Percentiles rank a stretch among this genome's conserved stretches.
phyloP scores from a whole-genome alignment of 164 flowering plant genomes.

The Houttuynia cordata region DNA sequence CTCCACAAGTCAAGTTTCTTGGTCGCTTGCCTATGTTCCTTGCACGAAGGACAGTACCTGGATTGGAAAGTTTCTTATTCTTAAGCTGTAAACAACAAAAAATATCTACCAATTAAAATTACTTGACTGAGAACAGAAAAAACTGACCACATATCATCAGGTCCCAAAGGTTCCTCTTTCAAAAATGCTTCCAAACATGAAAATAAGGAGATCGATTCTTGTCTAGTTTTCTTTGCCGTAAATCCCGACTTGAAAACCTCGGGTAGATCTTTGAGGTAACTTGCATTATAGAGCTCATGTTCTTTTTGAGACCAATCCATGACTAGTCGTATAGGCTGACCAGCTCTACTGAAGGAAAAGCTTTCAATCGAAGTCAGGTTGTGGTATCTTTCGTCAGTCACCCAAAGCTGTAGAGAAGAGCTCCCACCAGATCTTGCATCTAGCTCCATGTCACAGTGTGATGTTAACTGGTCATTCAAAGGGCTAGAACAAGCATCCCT shows the following conservation, averaged over 20 bases:
- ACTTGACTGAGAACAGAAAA: neutral
- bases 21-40: slow-evolving; percentile 85
- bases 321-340: slow-evolving; percentile 25
- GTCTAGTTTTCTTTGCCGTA: slow-evolving; percentile 55
- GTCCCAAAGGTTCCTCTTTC: slow-evolving; percentile 94
- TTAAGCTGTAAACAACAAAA: neutral
- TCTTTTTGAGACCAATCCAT: slow-evolving; percentile 81
- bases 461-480: slow-evolving; percentile 3
- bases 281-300: slow-evolving; percentile 45
- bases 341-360: slow-evolving; percentile 29
- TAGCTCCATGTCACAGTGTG: slow-evolving; percentile 21
- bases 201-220: slow-evolving; percentile 75
- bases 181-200: slow-evolving; percentile 92
- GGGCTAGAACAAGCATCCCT: slow-evolving; percentile 16
- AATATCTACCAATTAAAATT: slow-evolving; percentile 5
- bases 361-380: slow-evolving; percentile 30
- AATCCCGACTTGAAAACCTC: slow-evolving; percentile 62
- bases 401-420: slow-evolving; percentile 36
- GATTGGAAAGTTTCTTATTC: neutral
- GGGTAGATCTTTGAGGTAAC: slow-evolving; percentile 64
- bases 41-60: slow-evolving; percentile 94
- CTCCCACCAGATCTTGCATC: slow-evolving; percentile 24
- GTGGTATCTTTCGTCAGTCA: slow-evolving; percentile 41
- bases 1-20: slow-evolving; percentile 96
- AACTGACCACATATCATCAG: slow-evolving; percentile 88